A percentile compares a stretch with the other conserved stretches of the same genome.
Evolutionary conservation across 768 basidiomycete genomes (phyloP).

Genomic region (Cantharellus cinnabarinus): DNA sequence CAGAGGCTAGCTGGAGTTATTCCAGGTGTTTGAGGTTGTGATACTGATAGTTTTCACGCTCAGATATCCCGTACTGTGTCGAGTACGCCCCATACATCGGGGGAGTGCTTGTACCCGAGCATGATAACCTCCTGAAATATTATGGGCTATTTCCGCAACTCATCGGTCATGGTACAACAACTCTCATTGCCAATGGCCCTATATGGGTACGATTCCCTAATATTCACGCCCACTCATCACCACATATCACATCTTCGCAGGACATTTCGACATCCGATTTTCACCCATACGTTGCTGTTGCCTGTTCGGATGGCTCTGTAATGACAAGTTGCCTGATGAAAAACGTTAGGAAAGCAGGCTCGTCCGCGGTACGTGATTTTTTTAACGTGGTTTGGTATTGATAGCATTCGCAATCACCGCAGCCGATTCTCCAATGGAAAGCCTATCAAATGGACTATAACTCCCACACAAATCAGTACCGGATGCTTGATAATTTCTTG

Average conservation of each 20-base stretch:
- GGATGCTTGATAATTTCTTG: constrained; percentile 75
- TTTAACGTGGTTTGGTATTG: neutral
- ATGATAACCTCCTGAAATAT: constrained; percentile 60
- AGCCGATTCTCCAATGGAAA: constrained; percentile 63
- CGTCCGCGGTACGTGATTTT: constrained; percentile 32
- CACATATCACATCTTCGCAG: constrained; percentile 20
- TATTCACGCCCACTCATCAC: neutral
- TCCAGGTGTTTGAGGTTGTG: too few species aligned
- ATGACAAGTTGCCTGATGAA: constrained; percentile 51
- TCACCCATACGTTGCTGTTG: constrained; percentile 70
- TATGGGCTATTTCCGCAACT: constrained; percentile 52
- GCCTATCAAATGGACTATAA: constrained; percentile 81
- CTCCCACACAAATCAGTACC: constrained; percentile 46
- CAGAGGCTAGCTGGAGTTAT: constrained; percentile 27
- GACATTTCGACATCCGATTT: constrained; percentile 56
- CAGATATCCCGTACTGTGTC: constrained; percentile 53
- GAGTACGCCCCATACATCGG: constrained; percentile 48
- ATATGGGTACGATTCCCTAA: constrained; percentile 46
- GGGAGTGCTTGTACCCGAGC: constrained; percentile 58
- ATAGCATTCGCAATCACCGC: neutral
- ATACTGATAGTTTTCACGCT: neutral
- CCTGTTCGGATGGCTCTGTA: constrained; percentile 66
- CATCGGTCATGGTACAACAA: constrained; percentile 49
- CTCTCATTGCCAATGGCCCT: constrained; percentile 59
- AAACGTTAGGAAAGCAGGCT: constrained; percentile 46